Evolutionary conservation across 2,329 filamentous ascomycete genomes (phyloP).

Genomic region (Cladophialophora immunda): DNA sequence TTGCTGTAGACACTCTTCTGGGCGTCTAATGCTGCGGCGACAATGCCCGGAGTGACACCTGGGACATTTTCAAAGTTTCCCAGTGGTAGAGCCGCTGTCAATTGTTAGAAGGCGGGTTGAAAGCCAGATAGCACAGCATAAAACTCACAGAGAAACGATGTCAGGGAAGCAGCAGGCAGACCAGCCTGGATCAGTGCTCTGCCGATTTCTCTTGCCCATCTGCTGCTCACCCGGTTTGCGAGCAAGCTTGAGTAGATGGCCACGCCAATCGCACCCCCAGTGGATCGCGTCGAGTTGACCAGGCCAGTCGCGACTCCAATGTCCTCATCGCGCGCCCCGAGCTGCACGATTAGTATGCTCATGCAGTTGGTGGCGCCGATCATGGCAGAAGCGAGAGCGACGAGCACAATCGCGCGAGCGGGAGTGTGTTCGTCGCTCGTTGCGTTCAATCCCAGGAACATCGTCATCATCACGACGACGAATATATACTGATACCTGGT

Average conservation of each 20-base stretch:
- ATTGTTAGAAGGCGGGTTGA: background rate
- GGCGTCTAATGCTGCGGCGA: slow-evolving; percentile 20
- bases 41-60: slow-evolving; percentile 22
- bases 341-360: slow-evolving; percentile 21
- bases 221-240: slow-evolving; percentile 11
- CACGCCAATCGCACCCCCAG: slow-evolving; percentile 25
- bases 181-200: slow-evolving; percentile 24
- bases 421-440: slow-evolving; percentile 23
- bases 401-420: slow-evolving; percentile 22
- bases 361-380: slow-evolving; percentile 26
- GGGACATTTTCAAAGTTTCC: slow-evolving; percentile 14
- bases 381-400: slow-evolving; percentile 18
- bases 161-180: slow-evolving; percentile 19
- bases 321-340: slow-evolving; percentile 26
- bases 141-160: slow-evolving; percentile 22
- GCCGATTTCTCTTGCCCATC: slow-evolving; percentile 25
- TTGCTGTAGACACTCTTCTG: slow-evolving; percentile 23
- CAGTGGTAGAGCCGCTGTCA: slow-evolving; percentile 17
- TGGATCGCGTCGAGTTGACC: slow-evolving; percentile 17
- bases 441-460: slow-evolving; percentile 25
- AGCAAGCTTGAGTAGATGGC: slow-evolving; percentile 31
- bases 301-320: slow-evolving; percentile 29
- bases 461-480: slow-evolving; percentile 21
- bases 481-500: slow-evolving; percentile 29
- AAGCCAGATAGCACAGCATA: background rate